phyloP scores from a whole-genome alignment of 495 filamentous ascomycete genomes.

The Penicillium pulvis region DNA sequence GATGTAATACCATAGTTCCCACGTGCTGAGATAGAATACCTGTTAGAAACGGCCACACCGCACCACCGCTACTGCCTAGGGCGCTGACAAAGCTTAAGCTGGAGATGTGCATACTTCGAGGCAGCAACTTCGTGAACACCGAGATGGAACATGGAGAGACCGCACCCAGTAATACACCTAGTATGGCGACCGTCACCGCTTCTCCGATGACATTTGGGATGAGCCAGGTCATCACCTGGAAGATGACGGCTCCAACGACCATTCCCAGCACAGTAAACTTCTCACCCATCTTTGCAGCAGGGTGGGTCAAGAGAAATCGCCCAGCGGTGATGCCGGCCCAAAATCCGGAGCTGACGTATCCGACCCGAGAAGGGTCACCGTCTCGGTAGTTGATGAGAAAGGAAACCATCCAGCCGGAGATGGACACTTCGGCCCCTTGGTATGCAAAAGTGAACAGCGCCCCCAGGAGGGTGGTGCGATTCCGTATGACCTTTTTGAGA shows the following conservation, averaged over 20 bases:
- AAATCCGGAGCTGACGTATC: slow-evolving; percentile 82
- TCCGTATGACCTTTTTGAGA: slow-evolving; percentile 53
- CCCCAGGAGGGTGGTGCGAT: slow-evolving; percentile 64
- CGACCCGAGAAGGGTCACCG: slow-evolving; percentile 65
- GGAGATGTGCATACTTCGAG: slow-evolving; percentile 63
- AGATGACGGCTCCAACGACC: slow-evolving; percentile 57
- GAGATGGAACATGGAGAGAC: slow-evolving; percentile 72
- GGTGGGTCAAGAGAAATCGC: slow-evolving; percentile 64
- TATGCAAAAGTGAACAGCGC: slow-evolving; percentile 81
- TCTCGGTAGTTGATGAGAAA: slow-evolving; percentile 71
- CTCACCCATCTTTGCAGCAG: slow-evolving; percentile 67
- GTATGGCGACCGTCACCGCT: slow-evolving; percentile 67
- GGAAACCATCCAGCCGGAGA: slow-evolving; percentile 81
- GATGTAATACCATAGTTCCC: slow-evolving; percentile 77
- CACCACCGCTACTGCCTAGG: slow-evolving; percentile 74
- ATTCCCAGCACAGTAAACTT: slow-evolving; percentile 64
- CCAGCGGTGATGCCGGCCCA: slow-evolving; percentile 79
- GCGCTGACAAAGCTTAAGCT: slow-evolving; percentile 70
- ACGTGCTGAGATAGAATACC: slow-evolving; percentile 67
- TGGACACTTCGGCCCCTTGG: slow-evolving; percentile 75
- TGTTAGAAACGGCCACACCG: slow-evolving; percentile 72
- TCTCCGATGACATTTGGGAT: slow-evolving; percentile 72
- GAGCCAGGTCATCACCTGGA: slow-evolving; percentile 75
- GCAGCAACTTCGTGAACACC: slow-evolving; percentile 64
- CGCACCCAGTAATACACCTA: slow-evolving; percentile 78